Conservation (phyloP, 208 protist species). For the Ichthyophonus hoferi region DNA sequence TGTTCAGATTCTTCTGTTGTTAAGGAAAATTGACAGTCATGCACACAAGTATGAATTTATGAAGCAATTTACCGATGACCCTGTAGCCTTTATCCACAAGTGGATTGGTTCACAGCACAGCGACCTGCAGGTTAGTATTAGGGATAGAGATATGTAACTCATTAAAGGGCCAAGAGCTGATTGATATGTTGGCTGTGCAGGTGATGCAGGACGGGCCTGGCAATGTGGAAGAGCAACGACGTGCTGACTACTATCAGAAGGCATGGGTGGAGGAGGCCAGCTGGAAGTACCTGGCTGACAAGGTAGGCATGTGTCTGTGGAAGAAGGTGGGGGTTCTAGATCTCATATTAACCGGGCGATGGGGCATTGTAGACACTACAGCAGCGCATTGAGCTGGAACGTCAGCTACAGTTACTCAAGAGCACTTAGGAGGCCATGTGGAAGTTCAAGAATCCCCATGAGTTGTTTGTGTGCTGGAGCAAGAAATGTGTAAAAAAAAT, state of each 20-base stretch:
- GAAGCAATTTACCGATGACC: constrained; percentile 5
- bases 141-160: not conserved
- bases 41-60: not conserved
- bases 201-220: not conserved
- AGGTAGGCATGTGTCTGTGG: not conserved
- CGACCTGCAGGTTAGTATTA: constrained; percentile 5
- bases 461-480: too few relatives aligned
- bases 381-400: not conserved
- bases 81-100: constrained; percentile 5
- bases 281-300: constrained; percentile 21
- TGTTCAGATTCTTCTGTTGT: not conserved
- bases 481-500: too few relatives aligned
- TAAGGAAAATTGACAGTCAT: not conserved
- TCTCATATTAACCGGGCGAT: not conserved
- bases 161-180: not conserved
- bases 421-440: too few relatives aligned
- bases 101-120: constrained; percentile 18
- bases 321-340: not conserved
- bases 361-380: not conserved
- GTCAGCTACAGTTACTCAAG: not conserved
- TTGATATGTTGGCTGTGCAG: not conserved
- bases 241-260: not conserved
- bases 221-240: constrained; percentile 1
- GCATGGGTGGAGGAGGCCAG: constrained; percentile 18
- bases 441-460: too few relatives aligned